Evolutionary conservation across 805 yeast genomes (phyloP).

Genomic region (Kodamaea leandrae): DNA sequence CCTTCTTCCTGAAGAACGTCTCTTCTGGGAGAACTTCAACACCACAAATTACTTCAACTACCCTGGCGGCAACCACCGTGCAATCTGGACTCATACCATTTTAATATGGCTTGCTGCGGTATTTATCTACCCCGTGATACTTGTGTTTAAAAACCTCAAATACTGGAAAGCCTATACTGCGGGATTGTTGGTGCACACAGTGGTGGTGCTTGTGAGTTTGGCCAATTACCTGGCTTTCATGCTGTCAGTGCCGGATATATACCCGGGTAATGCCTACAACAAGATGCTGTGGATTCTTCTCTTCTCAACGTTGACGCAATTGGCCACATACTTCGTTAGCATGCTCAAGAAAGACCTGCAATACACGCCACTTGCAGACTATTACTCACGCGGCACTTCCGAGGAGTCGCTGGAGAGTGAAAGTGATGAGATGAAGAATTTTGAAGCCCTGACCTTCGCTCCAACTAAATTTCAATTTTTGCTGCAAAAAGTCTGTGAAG

Average conservation of each 20-base stretch:
- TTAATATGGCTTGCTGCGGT: constrained; percentile 45
- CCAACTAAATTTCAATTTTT: background rate
- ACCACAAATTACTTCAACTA: constrained; percentile 63
- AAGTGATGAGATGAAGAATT: constrained; percentile 5
- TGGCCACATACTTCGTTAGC: constrained; percentile 41
- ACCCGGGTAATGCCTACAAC: constrained; percentile 74
- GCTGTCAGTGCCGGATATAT: constrained; percentile 57
- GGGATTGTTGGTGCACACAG: constrained; percentile 40
- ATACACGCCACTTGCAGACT: constrained; percentile 1
- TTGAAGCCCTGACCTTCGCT: background rate
- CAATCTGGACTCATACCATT: constrained; percentile 54
- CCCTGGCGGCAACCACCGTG: constrained; percentile 46
- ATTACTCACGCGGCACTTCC: constrained; percentile 6
- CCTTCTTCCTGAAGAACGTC: constrained; percentile 66
- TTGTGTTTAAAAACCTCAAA: constrained; percentile 60
- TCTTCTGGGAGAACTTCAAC: constrained; percentile 76
- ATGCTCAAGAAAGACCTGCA: constrained; percentile 46
- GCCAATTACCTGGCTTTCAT: constrained; percentile 56
- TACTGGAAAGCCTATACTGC: constrained; percentile 34
- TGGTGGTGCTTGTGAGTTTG: constrained; percentile 48
- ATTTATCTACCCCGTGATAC: constrained; percentile 62
- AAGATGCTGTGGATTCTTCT: constrained; percentile 63
- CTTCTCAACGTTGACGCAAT: constrained; percentile 52
- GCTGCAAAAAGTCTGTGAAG: background rate
- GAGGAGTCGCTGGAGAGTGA: constrained; percentile 1